Conservation (phyloP, 129 eudicot genomes). For the Helichrysum umbraculigerum region DNA sequence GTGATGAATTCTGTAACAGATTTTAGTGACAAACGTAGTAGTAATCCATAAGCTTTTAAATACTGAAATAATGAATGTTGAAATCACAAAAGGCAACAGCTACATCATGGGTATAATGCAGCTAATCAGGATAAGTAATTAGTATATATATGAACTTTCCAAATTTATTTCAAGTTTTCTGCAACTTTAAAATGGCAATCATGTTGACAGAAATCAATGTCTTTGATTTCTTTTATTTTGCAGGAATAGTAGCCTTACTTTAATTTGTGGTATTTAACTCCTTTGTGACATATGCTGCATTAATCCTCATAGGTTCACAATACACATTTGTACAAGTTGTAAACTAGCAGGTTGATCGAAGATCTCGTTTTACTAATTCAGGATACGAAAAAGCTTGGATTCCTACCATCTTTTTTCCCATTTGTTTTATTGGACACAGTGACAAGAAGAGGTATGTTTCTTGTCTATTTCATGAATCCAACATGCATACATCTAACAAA, state of each 20-base stretch:
- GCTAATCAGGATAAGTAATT: too few relatives aligned
- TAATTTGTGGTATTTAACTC: not conserved
- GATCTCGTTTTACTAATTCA: not conserved
- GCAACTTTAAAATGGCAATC: too few relatives aligned
- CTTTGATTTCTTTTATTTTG: not conserved
- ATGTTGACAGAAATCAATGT: not conserved
- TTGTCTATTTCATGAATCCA: not conserved
- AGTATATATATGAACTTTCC: too few relatives aligned
- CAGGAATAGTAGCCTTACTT: not conserved
- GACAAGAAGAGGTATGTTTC: not conserved
- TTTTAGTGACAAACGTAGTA: too few relatives aligned
- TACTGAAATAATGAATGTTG: too few relatives aligned
- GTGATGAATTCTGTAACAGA: too few relatives aligned
- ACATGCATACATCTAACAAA: not conserved
- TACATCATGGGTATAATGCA: too few relatives aligned
- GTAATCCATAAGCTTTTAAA: too few relatives aligned
- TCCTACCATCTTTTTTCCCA: not conserved
- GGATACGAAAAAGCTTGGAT: not conserved
- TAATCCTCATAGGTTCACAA: not conserved
- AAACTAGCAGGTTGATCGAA: not conserved
- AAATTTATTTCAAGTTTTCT: too few relatives aligned
- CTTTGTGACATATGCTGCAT: not conserved
- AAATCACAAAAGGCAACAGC: too few relatives aligned
- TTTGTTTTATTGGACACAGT: not conserved
- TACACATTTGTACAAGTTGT: not conserved